Evolutionary conservation across 306 rosid genomes (phyloP).

Genomic region (Acmispon strigosus): DNA sequence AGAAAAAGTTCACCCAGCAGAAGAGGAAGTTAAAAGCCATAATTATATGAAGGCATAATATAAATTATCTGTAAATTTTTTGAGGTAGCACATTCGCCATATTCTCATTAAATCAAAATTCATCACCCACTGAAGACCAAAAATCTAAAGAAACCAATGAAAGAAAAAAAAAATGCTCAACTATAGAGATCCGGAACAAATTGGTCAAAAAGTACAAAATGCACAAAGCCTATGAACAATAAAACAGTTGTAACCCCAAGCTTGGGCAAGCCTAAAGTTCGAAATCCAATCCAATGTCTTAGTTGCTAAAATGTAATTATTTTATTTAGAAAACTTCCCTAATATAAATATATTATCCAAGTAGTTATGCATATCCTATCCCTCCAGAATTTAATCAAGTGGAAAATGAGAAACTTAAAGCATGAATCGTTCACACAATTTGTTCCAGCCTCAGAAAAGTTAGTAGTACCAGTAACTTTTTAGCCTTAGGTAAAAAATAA

Average conservation of each 20-base stretch:
- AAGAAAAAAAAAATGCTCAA: background rate
- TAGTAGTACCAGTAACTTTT: background rate
- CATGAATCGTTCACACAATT: background rate
- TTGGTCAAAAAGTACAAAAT: background rate
- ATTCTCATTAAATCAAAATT: background rate
- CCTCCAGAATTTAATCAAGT: background rate
- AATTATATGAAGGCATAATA: background rate
- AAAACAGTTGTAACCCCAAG: background rate
- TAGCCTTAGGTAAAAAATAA: background rate
- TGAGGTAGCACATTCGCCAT: background rate
- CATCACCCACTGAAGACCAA: background rate
- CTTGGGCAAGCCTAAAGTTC: background rate
- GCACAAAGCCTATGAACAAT: background rate
- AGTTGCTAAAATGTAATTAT: background rate
- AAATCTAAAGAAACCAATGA: background rate
- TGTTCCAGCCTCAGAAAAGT: background rate
- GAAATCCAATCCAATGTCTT: background rate
- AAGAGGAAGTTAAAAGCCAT: background rate
- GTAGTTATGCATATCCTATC: background rate
- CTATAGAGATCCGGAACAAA: background rate
- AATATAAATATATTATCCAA: background rate
- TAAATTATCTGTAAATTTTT: background rate
- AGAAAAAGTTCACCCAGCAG: constrained; percentile 1
- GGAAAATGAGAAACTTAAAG: background rate
- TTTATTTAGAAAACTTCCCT: background rate